Base-by-base conservation (phyloP, 2,329 filamentous ascomycete genomes). In the Graphilbum ipis-grandicollis region DNA sequence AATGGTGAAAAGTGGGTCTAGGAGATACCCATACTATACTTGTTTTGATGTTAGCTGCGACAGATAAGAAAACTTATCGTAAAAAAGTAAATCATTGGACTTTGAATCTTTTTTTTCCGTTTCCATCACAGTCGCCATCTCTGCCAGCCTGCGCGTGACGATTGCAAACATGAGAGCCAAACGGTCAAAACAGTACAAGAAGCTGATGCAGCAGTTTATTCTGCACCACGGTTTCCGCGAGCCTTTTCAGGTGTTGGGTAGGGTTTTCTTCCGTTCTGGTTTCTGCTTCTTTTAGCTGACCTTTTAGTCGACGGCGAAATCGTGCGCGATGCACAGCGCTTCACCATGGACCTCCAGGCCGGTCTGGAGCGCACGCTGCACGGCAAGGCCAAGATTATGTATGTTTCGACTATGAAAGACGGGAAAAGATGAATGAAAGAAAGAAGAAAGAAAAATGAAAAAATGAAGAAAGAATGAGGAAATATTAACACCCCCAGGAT, bases 151-250 rank as follows among this genome's bases (percentile, higher is more conserved):
- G n/a, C n/a, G n/a, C n/a, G n/a, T n/a, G n/a, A n/a, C n/a, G n/a
- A n/a, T n/a, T n/a, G n/a, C n/a, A n/a, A 42, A 26, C 4, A 46
- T 46, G 44, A 39, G 44, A 14, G 36, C 43, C 19, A 46, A 46
- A 34, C 40, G 65, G 13, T 63, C 62, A 18, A 68, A 68, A 45
- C 63, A 67, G 47, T 69, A 69, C 48, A 63, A 65, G 48, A 94
- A 94, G 74, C 75, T 94, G 51, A 92, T 98, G 77, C 78, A 84
- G 58, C 79, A 88, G 53, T 93, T 86, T 68, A 75, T 77, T 52
- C 69, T 88, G 55, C 76, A 75, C 42, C 94, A 93, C 54, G 79
- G 80, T 42, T 94, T 94, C 56, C 82, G 86, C 47, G 81, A 90
- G 59, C 85, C 90, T 10, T 96, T 94, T 60, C 90, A 96, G 60